A percentile compares a stretch with the other conserved stretches of the same genome.
Conservation (phyloP, 1,139 yeast species). For the Yamadazyma friedrichii region DNA sequence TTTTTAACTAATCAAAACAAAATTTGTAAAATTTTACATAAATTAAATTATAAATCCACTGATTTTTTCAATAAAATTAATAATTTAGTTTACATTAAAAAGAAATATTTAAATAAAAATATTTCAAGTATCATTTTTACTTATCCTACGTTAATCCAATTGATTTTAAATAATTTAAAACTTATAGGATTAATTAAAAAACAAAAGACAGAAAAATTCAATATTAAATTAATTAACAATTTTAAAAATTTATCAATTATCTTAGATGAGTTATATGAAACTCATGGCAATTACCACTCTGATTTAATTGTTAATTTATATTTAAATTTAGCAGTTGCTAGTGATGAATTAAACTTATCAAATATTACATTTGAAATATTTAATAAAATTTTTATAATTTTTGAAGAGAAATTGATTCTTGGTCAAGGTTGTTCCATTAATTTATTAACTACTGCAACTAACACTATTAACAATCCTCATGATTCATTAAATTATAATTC, state of each 20-base stretch:
- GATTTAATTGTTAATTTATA: slow-evolving; percentile 52
- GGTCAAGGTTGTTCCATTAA: slow-evolving; percentile 10
- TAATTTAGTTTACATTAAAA: slow-evolving; percentile 55
- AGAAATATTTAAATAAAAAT: slow-evolving; percentile 54
- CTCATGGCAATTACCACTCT: slow-evolving; percentile 45
- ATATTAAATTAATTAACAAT: slow-evolving; percentile 39
- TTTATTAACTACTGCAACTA: not conserved
- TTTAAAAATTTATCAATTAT: slow-evolving; percentile 76
- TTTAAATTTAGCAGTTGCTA: slow-evolving; percentile 59
- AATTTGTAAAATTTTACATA: slow-evolving; percentile 68
- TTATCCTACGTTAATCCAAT: slow-evolving; percentile 70
- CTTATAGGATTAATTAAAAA: slow-evolving; percentile 36
- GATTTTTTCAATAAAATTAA: slow-evolving; percentile 54
- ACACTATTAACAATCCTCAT: slow-evolving; percentile 26
- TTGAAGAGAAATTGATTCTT: slow-evolving; percentile 65
- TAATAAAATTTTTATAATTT: slow-evolving; percentile 82
- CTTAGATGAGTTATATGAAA: slow-evolving; percentile 63
- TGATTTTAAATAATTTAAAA: slow-evolving; percentile 59
- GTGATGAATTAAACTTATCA: slow-evolving; percentile 65
- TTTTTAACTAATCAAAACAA: slow-evolving; percentile 61
- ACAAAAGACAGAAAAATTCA: slow-evolving; percentile 19
- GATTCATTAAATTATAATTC: slow-evolving; percentile 40
- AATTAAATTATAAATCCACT: slow-evolving; percentile 41
- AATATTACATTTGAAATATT: slow-evolving; percentile 80
- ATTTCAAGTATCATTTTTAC: slow-evolving; percentile 58